A percentile compares a stretch with the other conserved stretches of the same genome.
Conservation (phyloP, 2,329 filamentous ascomycete species). For the Fusarium sp. region DNA sequence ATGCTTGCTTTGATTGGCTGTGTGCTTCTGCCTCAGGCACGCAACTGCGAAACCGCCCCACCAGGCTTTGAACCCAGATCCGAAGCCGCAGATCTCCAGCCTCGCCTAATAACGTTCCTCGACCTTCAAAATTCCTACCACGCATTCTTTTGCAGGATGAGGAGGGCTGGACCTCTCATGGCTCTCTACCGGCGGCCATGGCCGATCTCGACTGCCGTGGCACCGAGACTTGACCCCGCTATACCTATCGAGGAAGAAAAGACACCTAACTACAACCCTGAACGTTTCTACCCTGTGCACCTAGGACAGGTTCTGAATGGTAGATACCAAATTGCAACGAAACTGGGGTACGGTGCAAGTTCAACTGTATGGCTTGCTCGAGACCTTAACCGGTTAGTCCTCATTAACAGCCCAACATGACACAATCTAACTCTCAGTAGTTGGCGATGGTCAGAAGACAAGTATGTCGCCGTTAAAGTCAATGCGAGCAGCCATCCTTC, state of each 20-base stretch:
- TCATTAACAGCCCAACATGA: neutral
- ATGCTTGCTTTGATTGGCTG: too few relatives aligned
- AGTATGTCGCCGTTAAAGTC: conserved; percentile 39
- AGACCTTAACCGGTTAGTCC: conserved; percentile 28
- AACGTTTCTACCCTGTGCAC: conserved; percentile 29
- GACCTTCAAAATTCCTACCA: too few relatives aligned
- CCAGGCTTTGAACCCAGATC: too few relatives aligned
- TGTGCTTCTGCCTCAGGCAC: too few relatives aligned
- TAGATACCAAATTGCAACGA: conserved; percentile 36
- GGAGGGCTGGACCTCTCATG: too few relatives aligned
- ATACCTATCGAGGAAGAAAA: conserved; percentile 31
- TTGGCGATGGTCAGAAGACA: conserved; percentile 37
- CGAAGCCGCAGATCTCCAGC: too few relatives aligned
- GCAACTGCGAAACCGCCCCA: too few relatives aligned
- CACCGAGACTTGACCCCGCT: conserved; percentile 21
- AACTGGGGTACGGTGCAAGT: conserved; percentile 33
- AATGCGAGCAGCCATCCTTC: conserved; percentile 11
- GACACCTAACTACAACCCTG: conserved; percentile 20
- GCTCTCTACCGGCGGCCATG: too few relatives aligned
- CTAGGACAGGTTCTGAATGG: conserved; percentile 28
- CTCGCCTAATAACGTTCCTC: too few relatives aligned
- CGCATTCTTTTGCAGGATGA: too few relatives aligned
- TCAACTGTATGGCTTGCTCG: conserved; percentile 41
- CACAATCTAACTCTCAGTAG: conserved; percentile 3
- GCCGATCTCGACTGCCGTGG: too few relatives aligned